A percentile compares a stretch with the other conserved stretches of the same genome.
phyloP scores from a whole-genome alignment of 2,329 filamentous ascomycete species.

The Talaromyces verruculosus region DNA sequence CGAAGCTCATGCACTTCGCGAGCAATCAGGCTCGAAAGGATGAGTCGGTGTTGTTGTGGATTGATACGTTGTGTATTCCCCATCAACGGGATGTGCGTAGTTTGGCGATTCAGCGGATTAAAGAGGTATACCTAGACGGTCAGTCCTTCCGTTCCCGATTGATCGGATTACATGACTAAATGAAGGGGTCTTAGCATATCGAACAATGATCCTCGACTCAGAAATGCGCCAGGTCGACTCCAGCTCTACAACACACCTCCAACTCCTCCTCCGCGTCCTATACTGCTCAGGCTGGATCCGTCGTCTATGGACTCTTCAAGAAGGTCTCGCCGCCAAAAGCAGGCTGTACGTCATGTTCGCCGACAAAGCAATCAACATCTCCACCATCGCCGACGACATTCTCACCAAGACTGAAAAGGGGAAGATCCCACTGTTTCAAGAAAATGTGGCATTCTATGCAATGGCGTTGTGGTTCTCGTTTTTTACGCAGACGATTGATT shows the following conservation, averaged over 20 bases:
- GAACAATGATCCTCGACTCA: constrained; percentile 11
- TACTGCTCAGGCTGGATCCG: constrained; percentile 41
- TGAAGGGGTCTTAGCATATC: not conserved
- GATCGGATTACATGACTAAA: not conserved
- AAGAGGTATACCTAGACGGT: constrained; percentile 22
- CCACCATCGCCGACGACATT: constrained; percentile 22
- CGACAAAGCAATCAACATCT: constrained; percentile 30
- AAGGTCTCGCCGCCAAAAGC: constrained; percentile 31
- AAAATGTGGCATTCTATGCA: not conserved
- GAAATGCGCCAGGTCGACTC: constrained; percentile 12
- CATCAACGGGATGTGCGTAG: constrained; percentile 22
- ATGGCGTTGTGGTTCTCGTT: constrained; percentile 13
- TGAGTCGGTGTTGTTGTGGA: constrained; percentile 21
- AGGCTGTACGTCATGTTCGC: constrained; percentile 37
- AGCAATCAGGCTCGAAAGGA: constrained; percentile 12
- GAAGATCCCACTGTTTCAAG: constrained; percentile 5
- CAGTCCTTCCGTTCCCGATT: not conserved
- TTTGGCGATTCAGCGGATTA: constrained; percentile 23
- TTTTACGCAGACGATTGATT: constrained; percentile 4
- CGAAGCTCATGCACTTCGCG: not conserved
- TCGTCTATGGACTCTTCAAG: constrained; percentile 46
- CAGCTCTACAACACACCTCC: constrained; percentile 18
- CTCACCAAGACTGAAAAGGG: constrained; percentile 20
- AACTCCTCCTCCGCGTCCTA: constrained; percentile 35
- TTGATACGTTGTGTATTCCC: constrained; percentile 23